A percentile compares a stretch with the other conserved stretches of the same genome.
Evolutionary conservation across 345 rosid species (phyloP).

Genomic region (Brassica cretica): DNA sequence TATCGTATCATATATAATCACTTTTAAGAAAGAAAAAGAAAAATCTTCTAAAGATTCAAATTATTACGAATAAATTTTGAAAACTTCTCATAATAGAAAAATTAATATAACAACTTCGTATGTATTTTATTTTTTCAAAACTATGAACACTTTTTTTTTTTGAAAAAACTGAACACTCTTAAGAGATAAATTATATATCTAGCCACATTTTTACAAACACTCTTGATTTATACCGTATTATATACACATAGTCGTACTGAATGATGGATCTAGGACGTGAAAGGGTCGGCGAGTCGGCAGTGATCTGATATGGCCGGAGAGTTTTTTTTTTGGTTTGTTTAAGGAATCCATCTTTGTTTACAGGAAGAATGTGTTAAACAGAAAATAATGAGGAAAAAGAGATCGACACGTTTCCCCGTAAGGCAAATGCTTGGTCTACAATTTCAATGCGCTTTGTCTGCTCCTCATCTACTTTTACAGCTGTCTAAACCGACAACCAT

Average conservation of each 20-base stretch:
- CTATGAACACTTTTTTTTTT: too few species aligned
- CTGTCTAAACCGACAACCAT: conserved; percentile 39
- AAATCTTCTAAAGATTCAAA: not conserved
- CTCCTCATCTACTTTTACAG: conserved; percentile 47
- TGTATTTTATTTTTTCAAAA: not conserved
- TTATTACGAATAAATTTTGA: not conserved
- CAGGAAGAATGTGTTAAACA: not conserved
- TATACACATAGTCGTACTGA: not conserved
- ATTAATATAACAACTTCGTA: not conserved
- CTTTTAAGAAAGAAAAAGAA: not conserved
- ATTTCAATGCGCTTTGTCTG: conserved; percentile 52
- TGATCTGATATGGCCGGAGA: conserved; percentile 2
- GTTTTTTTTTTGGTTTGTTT: not conserved
- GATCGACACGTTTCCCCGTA: conserved; percentile 24
- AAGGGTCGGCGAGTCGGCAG: conserved; percentile 1
- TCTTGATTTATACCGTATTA: not conserved
- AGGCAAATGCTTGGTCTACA: conserved; percentile 14
- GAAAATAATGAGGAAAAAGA: not conserved
- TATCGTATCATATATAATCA: not conserved
- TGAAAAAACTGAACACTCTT: not conserved
- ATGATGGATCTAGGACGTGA: not conserved
- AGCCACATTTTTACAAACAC: not conserved
- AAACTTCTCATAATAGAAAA: not conserved
- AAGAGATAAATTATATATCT: not conserved
- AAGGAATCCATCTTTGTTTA: not conserved